These are phyloP conservation scores for Metschnikowia shivogae DNA, from an alignment of 805 yeast genomes.

Conservation along the genomic window DNA sequence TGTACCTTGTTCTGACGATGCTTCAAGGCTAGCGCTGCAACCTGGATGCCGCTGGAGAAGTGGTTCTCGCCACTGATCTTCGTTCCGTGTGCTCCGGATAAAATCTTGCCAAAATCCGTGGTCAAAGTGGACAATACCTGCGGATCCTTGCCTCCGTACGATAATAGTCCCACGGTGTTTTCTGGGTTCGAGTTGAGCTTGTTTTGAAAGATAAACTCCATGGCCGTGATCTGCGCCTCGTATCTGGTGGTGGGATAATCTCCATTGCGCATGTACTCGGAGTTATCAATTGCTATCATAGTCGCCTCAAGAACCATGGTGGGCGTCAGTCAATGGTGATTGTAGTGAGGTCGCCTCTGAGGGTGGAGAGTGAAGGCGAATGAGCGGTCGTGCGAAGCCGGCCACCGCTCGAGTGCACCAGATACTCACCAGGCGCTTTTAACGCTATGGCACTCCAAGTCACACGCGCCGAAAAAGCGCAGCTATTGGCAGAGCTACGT, in stretches of 20 bases:
- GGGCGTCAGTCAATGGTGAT: not conserved
- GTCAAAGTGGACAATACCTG: conserved; percentile 87
- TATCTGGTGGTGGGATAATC: conserved; percentile 85
- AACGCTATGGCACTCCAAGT: conserved; percentile 3
- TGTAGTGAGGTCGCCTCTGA: not conserved
- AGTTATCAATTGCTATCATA: conserved; percentile 91
- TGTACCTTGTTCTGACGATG: conserved; percentile 95
- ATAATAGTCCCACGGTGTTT: conserved; percentile 85
- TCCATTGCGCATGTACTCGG: conserved; percentile 94
- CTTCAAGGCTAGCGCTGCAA: conserved; percentile 85
- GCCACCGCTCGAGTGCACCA: not conserved
- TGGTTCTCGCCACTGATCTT: conserved; percentile 64
- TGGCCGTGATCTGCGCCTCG: conserved; percentile 89
- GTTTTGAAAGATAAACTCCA: conserved; percentile 78
- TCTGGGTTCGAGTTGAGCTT: conserved; percentile 90
- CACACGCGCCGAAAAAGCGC: conserved; percentile 30
- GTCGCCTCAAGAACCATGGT: conserved; percentile 94
- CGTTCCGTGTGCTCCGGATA: conserved; percentile 78
- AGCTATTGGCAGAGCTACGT: conserved; percentile 29
- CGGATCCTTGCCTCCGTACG: conserved; percentile 82
- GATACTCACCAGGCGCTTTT: not conserved
- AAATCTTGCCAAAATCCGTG: conserved; percentile 77
- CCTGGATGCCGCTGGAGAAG: conserved; percentile 81
- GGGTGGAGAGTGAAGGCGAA: conserved; percentile 9
- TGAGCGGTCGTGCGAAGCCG: conserved; percentile 5